phyloP scores from a whole-genome alignment of 1,139 yeast species.

The Geotrichum carabidarum region DNA sequence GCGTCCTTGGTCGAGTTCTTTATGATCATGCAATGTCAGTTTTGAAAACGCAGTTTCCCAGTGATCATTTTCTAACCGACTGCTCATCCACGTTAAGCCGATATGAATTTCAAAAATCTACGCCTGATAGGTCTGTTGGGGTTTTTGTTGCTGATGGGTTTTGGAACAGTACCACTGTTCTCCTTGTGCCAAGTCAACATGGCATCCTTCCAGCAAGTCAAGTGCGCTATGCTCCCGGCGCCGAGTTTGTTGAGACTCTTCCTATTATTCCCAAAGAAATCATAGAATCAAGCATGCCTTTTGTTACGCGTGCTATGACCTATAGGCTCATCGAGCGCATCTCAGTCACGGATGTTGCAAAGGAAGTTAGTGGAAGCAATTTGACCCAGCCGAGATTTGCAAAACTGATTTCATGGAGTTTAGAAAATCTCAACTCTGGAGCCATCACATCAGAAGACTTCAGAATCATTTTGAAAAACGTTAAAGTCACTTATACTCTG shows the following conservation, averaged over 20 bases:
- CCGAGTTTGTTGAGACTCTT: conserved; percentile 30
- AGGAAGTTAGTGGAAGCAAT: conserved; percentile 31
- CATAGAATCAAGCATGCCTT: conserved; percentile 26
- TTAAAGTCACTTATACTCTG: conserved; percentile 22
- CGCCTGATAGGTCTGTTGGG: conserved; percentile 39
- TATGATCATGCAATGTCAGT: conserved; percentile 36
- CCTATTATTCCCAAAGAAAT: conserved; percentile 33
- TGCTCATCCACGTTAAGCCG: conserved; percentile 31
- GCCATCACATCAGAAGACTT: conserved; percentile 12
- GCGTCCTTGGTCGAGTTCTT: conserved; percentile 37
- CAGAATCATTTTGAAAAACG: conserved; percentile 16
- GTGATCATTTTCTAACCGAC: conserved; percentile 21
- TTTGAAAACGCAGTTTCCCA: conserved; percentile 10
- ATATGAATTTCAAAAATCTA: conserved; percentile 35
- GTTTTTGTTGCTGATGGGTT: conserved; percentile 36
- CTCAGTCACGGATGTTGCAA: conserved; percentile 28
- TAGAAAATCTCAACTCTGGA: conserved; percentile 18
- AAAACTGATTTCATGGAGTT: conserved; percentile 26
- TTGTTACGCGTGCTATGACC: conserved; percentile 29
- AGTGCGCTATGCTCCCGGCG: conserved; percentile 33
- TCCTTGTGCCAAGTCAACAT: conserved; percentile 35
- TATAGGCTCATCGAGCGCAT: conserved; percentile 28
- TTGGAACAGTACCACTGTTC: conserved; percentile 32
- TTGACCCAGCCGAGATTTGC: conserved; percentile 23
- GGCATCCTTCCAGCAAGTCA: conserved; percentile 35